A percentile compares a stretch with the other conserved stretches of the same genome.
Conservation (phyloP, 2,329 filamentous ascomycete genomes). For the Stagonosporopsis tanaceti region DNA sequence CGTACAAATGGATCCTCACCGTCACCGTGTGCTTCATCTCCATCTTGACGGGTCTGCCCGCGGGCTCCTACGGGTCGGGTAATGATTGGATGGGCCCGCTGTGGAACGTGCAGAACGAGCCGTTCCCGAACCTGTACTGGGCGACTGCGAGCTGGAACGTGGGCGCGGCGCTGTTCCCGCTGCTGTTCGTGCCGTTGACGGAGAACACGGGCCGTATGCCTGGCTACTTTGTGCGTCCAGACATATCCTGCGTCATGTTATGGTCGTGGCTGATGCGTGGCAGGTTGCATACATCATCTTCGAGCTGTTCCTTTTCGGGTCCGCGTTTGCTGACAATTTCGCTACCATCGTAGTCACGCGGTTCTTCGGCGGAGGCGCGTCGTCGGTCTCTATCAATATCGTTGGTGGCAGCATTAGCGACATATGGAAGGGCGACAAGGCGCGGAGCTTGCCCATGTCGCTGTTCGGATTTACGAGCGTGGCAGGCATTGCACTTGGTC, state of each 20-base stretch:
- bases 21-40: slow-evolving; percentile 55
- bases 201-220: slow-evolving; percentile 56
- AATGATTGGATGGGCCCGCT: slow-evolving; percentile 45
- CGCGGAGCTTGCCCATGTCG: slow-evolving; percentile 55
- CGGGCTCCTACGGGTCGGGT: slow-evolving; percentile 52
- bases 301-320: slow-evolving; percentile 52
- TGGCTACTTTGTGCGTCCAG: slow-evolving; percentile 49
- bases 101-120: slow-evolving; percentile 48
- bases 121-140: slow-evolving; percentile 51
- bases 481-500: slow-evolving; percentile 54
- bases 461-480: slow-evolving; percentile 56
- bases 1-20: slow-evolving; percentile 53
- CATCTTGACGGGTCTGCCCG: slow-evolving; percentile 53
- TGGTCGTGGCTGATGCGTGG: background rate
- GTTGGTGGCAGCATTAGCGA: slow-evolving; percentile 44
- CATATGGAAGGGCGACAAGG: slow-evolving; percentile 51
- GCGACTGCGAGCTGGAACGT: slow-evolving; percentile 51
- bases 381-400: slow-evolving; percentile 54
- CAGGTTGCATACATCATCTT: slow-evolving; percentile 52
- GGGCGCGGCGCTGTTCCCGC: slow-evolving; percentile 52
- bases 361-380: slow-evolving; percentile 55
- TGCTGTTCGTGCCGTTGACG: slow-evolving; percentile 53
- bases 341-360: slow-evolving; percentile 54
- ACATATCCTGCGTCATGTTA: background rate
- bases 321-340: slow-evolving; percentile 55